Base-by-base conservation (phyloP, 805 yeast species). In the Myxozyma melibiosi region DNA sequence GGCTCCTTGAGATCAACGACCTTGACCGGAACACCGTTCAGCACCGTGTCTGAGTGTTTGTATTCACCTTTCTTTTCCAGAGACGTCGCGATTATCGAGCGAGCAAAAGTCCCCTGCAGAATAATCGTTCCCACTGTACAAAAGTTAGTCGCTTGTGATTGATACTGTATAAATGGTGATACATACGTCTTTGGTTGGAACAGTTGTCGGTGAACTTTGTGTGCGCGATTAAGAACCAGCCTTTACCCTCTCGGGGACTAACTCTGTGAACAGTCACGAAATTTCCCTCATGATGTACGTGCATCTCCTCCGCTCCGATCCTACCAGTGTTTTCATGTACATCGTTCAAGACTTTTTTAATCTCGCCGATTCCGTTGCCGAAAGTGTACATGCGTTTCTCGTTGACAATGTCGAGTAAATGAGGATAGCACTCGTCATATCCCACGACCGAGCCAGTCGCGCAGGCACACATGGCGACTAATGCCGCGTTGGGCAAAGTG, bases 401-500 rank as follows among this genome's bases (percentile, higher is more conserved):
- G 39, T 77, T 74, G 16, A 92, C 99, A 40, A 92, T 85, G 68
- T 91, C 86, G 43, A 94, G 75, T 27, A 90, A 74, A 38, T 80
- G 76, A 6, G 97, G 97, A 71, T 86, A 94, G 51, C 92, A 82
- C 73, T 92, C 98, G 68, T 92, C 99, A 66, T 83, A 90, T 14
- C 99, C 99, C 73, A 88, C 85, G 0, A 90, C 95, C 1, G 97
- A 86, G 2, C 99, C 99, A 44, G 90, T 85, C 1, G 97, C 96
- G 51, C 96, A 88, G 0, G 95, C 84, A 67, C 98, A 91, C 70
- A 92, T 81, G 0, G 97, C 85, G 3, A 94, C 97, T 51, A 92
- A 76, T 0, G 97, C 99, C 2, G 97, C 97, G 67, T 87, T 92
- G 8, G 97, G 96, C 41, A 92, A 77, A 0, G 98, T 91, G 68